Evolutionary conservation across 2,329 filamentous ascomycete genomes (phyloP), one percentile per base, ranked within the genome.

Genomic region (Pyricularia grisea): DNA sequence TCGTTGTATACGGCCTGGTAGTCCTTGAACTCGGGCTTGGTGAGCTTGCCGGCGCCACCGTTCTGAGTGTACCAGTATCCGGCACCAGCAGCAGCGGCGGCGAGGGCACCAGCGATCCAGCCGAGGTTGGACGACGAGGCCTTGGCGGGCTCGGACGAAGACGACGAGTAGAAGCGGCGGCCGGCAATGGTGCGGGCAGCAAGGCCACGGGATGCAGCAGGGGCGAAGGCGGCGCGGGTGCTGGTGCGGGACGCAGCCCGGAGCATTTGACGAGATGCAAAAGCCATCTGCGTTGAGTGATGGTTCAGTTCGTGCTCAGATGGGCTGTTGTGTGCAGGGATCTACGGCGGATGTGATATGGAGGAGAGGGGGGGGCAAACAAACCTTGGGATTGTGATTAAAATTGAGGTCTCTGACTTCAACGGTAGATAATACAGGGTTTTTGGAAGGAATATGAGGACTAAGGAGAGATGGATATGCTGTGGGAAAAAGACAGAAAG

Each of bases 1-100:
- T 90, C 90, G 79, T 97, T 87, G 84, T 98, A 98, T 68, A 98
- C 92, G 81, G 92, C 91, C 85, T 97, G 93, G 85, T 97, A 98
- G 81, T 99, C 93, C 75, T 90, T 89, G 81, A 91, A 88, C 76
- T 87, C 91, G 71, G 93, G 92, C 67, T 83, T 87, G 82, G 94
- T 90, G 74, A 87, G 78, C 77, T 83, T 73, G 50, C 83, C 81
- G 70, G 81, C 79, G 74, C 80, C 77, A 69, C 81, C 82, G 74
- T 85, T 83, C 78, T 87, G 83, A 74, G 82, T 85, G 79, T 89
- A 89, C 79, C 86, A 88, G 78, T 86, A 90, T 79, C 85, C 91
- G 70, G 85, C 89, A 73, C 85, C 89, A 74, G 85, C 91, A 76
- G 84, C 87, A 68, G 83, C 86, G 68, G 84, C 84, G 68, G 83